Conservation (phyloP, 768 basidiomycete genomes). For the Cystofilobasidium bisporidii region DNA sequence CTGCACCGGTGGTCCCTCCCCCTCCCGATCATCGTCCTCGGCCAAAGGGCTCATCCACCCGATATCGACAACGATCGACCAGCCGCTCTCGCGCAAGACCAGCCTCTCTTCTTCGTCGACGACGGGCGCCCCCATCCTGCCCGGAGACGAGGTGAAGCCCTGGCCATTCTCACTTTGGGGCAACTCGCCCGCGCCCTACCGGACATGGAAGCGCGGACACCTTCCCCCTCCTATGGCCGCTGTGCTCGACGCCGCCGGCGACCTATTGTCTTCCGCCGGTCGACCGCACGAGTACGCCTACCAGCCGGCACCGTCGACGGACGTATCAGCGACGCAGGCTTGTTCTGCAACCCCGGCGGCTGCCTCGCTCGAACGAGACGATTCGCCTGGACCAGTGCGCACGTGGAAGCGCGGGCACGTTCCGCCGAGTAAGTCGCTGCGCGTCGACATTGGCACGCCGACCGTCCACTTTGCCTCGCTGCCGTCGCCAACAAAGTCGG, state of each 20-base stretch:
- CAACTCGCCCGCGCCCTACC: not conserved
- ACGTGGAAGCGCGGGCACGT: not conserved
- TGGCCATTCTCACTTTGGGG: not conserved
- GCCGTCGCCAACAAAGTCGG: not conserved
- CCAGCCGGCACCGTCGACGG: not conserved
- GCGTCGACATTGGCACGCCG: not conserved
- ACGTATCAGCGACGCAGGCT: no score
- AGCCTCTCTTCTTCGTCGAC: no score
- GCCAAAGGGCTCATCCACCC: not conserved
- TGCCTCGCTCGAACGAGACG: not conserved
- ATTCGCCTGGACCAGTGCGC: not conserved
- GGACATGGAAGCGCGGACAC: conserved; percentile 1
- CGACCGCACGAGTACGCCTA: not conserved
- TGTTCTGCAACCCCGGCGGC: no score
- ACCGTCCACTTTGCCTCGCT: not conserved
- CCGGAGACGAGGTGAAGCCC: not conserved
- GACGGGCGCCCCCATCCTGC: no score
- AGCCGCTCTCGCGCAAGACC: no score
- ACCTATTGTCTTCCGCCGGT: not conserved
- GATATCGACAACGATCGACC: not conserved
- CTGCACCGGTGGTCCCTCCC: no score
- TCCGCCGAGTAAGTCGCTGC: not conserved
- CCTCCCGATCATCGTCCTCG: not conserved
- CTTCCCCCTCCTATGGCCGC: not conserved
- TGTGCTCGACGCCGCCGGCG: not conserved